These are phyloP conservation scores for Medicago lupulina DNA, from an alignment of 306 rosid genomes.

Conservation along the genomic window DNA sequence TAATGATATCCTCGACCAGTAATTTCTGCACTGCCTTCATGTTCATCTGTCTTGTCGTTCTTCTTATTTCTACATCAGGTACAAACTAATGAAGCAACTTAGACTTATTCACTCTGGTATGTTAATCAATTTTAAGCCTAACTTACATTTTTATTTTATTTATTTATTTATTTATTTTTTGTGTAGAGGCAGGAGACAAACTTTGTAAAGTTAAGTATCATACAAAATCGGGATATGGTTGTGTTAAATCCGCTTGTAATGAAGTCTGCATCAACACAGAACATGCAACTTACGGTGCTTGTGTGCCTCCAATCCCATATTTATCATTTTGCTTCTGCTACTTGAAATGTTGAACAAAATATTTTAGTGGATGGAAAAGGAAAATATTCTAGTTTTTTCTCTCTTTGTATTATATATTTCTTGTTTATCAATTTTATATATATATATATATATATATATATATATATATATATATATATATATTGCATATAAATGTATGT, in stretches of 20 bases:
- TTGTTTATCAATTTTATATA: too few species aligned
- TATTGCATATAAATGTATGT: too few species aligned
- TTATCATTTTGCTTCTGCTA: too few species aligned
- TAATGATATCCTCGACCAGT: neutral
- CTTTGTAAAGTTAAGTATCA: neutral
- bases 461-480: too few species aligned
- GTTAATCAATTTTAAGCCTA: neutral
- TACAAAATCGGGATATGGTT: too few species aligned
- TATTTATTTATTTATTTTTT: neutral
- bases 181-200: neutral
- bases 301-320: too few species aligned
- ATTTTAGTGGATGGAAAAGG: too few species aligned
- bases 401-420: too few species aligned
- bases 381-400: too few species aligned
- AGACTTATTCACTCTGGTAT: neutral
- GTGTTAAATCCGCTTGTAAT: too few species aligned
- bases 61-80: neutral
- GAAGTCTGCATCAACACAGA: neutral
- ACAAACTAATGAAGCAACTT: neutral
- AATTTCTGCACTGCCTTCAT: neutral
- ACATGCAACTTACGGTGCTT: neutral
- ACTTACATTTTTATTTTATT: neutral
- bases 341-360: too few species aligned
- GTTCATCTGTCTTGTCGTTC: neutral
- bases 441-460: too few species aligned